phyloP scores from a whole-genome alignment of 1,139 yeast species.

The Saccharomycopsis hybrid region DNA sequence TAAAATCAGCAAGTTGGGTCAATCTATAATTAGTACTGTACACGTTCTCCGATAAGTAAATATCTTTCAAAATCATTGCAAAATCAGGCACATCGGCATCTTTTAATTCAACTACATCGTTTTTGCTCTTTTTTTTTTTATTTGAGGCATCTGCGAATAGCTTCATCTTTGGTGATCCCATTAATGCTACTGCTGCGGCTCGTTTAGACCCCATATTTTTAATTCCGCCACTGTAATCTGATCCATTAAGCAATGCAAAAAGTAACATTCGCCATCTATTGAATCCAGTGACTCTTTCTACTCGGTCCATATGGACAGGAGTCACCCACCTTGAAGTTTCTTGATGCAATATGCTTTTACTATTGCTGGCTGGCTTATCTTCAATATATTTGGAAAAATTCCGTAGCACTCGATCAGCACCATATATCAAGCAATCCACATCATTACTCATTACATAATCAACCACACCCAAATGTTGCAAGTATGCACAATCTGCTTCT shows the following conservation, averaged over 20 bases:
- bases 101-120: constrained; percentile 19
- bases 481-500: constrained; percentile 73
- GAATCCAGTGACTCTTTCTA: constrained; percentile 33
- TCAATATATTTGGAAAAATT: constrained; percentile 42
- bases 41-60: constrained; percentile 20
- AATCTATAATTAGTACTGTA: constrained; percentile 18
- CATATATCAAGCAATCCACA: constrained; percentile 67
- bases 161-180: constrained; percentile 24
- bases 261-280: constrained; percentile 39
- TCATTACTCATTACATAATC: constrained; percentile 74
- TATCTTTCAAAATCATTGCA: constrained; percentile 22
- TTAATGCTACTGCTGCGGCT: constrained; percentile 34
- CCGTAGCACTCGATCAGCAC: constrained; percentile 54
- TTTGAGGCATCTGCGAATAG: background rate
- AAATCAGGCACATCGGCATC: constrained; percentile 18
- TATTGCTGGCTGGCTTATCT: constrained; percentile 37
- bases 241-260: constrained; percentile 51
- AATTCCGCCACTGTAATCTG: constrained; percentile 52
- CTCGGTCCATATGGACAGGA: constrained; percentile 33
- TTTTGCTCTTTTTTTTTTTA: constrained; percentile 6
- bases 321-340: constrained; percentile 38
- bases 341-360: constrained; percentile 21
- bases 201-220: constrained; percentile 44
- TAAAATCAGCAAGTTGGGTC: constrained; percentile 26
- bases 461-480: constrained; percentile 53